These are phyloP conservation scores for Laburnicola sp. DNA, from an alignment of 2,329 filamentous ascomycete species.

Conservation along the genomic window DNA sequence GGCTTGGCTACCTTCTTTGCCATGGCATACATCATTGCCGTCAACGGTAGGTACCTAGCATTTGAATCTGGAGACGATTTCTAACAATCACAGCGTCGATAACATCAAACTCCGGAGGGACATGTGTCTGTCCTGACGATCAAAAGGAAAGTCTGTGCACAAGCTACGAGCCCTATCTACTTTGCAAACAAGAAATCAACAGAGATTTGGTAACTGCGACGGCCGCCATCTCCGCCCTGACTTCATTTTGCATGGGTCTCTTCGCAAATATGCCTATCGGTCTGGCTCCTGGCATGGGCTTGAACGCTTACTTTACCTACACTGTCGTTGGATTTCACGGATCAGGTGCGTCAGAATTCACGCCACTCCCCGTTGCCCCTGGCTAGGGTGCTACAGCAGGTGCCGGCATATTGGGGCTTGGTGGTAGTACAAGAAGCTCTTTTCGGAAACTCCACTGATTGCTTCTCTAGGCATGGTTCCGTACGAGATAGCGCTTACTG, in stretches of 20 bases:
- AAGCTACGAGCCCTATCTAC: slow-evolving; percentile 60
- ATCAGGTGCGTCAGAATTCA: slow-evolving; percentile 52
- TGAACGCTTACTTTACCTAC: slow-evolving; percentile 88
- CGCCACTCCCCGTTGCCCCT: slow-evolving; percentile 16
- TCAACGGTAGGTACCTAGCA: slow-evolving; percentile 52
- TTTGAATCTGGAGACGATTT: slow-evolving; percentile 32
- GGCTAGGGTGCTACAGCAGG: slow-evolving; percentile 13
- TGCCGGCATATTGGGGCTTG: slow-evolving; percentile 4
- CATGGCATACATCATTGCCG: slow-evolving; percentile 64
- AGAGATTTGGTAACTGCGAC: slow-evolving; percentile 83
- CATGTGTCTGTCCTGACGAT: slow-evolving; percentile 68
- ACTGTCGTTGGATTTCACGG: slow-evolving; percentile 79
- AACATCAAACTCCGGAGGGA: slow-evolving; percentile 71
- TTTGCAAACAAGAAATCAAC: slow-evolving; percentile 67
- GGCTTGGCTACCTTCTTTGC: slow-evolving; percentile 70
- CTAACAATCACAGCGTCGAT: slow-evolving; percentile 54
- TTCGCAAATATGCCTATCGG: slow-evolving; percentile 80
- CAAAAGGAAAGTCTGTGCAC: slow-evolving; percentile 55
- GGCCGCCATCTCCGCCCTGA: slow-evolving; percentile 76
- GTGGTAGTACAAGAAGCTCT: slow-evolving; percentile 4
- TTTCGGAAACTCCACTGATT: slow-evolving; percentile 17
- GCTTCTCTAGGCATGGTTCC: slow-evolving; percentile 58
- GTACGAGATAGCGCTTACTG: slow-evolving; percentile 76
- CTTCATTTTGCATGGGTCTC: slow-evolving; percentile 81
- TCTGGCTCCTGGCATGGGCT: slow-evolving; percentile 74